Evolutionary conservation across 352 stramenopile genomes (phyloP), one percentile per base, ranked within the genome.

Genomic region (Pythium periplocum): DNA sequence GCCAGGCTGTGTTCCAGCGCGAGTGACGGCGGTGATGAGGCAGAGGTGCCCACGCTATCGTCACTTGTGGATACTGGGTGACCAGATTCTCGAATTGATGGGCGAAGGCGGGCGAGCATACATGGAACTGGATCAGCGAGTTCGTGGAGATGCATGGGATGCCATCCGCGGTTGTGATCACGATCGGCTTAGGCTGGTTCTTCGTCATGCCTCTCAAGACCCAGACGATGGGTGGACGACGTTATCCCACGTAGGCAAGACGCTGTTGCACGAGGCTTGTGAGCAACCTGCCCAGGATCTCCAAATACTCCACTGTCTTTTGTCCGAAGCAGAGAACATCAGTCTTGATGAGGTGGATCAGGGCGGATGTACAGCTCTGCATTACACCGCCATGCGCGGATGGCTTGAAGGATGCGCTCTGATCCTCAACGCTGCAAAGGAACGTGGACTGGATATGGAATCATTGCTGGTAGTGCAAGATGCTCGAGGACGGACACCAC

Each of bases 201-300:
- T 65, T 26, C 17, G 17, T 26, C 17, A 26, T 26, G 17, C 17
- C 17, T 26, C 17, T 26, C 17, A 0, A 26, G 17, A 26, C 17
- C 17, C 17, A 26, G 17, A 26, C 17, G 17, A 26, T 26, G 17
- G 17, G 17, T 26, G 17, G 17, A 26, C 17, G 17, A 26, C 17
- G 17, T 26, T 26, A 26, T 26, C 17, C 17, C 17, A 26, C 17
- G 17, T 26, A 26, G 17, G 17, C 17, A 26, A 62, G 31, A 75
- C 78, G 11, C 43, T 86, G n/a, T 53, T 90, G 5, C 78, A 87
- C 37, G 76, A 90, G 62, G 78, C 76, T 0, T 85, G 74, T 49
- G 58, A 69, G 41, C 50, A 45, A 5, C 42, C 58, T 7, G 64
- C 78, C 3, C 36, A n/a, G 6, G 30, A 61, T 46, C 38, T 65